Evolutionary conservation across 139 green algal species (phyloP).

Genomic region (Tetradesmus lagerheimii): DNA sequence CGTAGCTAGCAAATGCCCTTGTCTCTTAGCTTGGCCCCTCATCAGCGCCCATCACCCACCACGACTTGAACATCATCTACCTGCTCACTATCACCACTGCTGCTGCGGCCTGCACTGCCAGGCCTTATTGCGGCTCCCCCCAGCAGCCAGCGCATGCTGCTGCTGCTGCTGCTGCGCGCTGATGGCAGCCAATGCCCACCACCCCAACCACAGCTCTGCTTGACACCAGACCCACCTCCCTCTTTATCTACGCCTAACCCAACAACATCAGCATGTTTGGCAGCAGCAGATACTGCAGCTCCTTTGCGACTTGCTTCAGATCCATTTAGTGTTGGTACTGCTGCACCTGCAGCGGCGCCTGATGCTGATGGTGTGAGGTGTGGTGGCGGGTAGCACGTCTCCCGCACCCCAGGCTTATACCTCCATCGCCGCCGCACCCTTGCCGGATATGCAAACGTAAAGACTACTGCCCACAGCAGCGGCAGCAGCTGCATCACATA

Average conservation of each 20-base stretch:
- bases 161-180: background rate
- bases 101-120: background rate
- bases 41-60: background rate
- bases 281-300: background rate
- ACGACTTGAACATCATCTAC: background rate
- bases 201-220: background rate
- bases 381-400: slow-evolving; percentile 12
- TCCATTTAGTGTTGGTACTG: background rate
- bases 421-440: slow-evolving; percentile 3
- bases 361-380: background rate
- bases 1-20: too few relatives aligned
- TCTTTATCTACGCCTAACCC: background rate
- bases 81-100: background rate
- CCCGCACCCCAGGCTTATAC: background rate
- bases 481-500: slow-evolving; percentile 43
- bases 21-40: too few relatives aligned
- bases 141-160: background rate
- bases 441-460: slow-evolving; percentile 27
- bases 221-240: background rate
- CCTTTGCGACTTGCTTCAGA: background rate
- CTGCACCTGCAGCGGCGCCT: background rate
- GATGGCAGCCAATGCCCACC: background rate
- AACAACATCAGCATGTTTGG: background rate
- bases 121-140: background rate
- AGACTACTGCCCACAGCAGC: background rate